Percentiles rank a stretch among this genome's conserved stretches.
Conservation (phyloP, 2,329 filamentous ascomycete species). For the Colletotrichum sp. region DNA sequence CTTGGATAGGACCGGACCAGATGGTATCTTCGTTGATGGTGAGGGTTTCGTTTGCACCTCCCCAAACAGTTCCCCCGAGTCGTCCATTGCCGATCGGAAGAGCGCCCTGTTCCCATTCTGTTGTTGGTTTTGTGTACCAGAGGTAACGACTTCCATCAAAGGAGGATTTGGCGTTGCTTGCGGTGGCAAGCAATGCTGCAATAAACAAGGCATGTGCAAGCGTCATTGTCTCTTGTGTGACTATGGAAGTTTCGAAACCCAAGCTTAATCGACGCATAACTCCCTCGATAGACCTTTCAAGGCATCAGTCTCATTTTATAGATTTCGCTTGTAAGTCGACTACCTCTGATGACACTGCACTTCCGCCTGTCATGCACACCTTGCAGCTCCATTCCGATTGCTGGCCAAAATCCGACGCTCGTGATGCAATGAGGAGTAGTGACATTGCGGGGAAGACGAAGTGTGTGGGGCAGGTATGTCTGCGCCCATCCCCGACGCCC, state of each 20-base stretch:
- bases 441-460: neutral
- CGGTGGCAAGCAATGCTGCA: neutral
- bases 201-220: neutral
- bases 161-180: neutral
- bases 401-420: neutral
- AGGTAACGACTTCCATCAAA: neutral
- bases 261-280: neutral
- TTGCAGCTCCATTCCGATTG: neutral
- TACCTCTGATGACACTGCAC: neutral
- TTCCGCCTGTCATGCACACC: neutral
- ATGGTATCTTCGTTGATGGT: slow-evolving; percentile 54
- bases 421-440: neutral
- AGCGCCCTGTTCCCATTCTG: slow-evolving; percentile 28
- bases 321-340: neutral
- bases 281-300: neutral
- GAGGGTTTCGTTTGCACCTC: slow-evolving; percentile 45
- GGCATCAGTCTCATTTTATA: neutral
- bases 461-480: neutral
- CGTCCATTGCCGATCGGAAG: slow-evolving; percentile 56
- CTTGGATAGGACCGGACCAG: slow-evolving; percentile 49
- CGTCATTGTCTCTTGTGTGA: neutral
- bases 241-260: neutral
- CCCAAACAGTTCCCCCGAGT: slow-evolving; percentile 46
- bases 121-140: slow-evolving; percentile 2
- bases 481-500: neutral